Evolutionary conservation across 2,329 filamentous ascomycete species (phyloP).

Genomic region (Emydomyces testavorans): DNA sequence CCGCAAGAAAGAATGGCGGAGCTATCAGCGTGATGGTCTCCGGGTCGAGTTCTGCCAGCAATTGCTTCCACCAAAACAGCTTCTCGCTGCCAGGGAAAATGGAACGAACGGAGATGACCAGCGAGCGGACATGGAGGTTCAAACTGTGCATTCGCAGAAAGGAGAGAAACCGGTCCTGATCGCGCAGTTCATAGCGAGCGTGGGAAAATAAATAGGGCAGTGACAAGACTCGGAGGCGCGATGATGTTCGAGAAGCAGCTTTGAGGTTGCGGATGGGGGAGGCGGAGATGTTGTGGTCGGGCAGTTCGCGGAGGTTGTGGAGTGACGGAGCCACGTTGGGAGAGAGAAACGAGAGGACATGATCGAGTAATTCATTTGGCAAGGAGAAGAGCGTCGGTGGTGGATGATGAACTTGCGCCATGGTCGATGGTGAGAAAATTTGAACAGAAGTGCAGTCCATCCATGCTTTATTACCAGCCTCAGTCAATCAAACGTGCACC

Average conservation of each 20-base stretch:
- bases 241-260: constrained; percentile 43
- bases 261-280: constrained; percentile 41
- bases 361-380: constrained; percentile 50
- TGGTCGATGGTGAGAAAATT: neutral
- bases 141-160: constrained; percentile 30
- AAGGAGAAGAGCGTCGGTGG: constrained; percentile 26
- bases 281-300: constrained; percentile 34
- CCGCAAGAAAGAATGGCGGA: constrained; percentile 51
- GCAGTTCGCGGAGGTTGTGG: constrained; percentile 41
- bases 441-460: no score
- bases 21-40: constrained; percentile 47
- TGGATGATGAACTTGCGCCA: neutral
- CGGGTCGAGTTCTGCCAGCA: constrained; percentile 47
- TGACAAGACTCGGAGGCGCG: constrained; percentile 41
- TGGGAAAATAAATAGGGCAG: constrained; percentile 50
- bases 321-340: constrained; percentile 39
- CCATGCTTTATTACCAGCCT: no score
- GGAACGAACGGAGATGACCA: constrained; percentile 37
- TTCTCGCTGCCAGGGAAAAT: constrained; percentile 30
- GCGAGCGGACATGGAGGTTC: constrained; percentile 34
- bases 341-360: constrained; percentile 48
- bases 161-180: constrained; percentile 27
- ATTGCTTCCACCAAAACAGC: constrained; percentile 42
- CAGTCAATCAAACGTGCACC: no score
- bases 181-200: constrained; percentile 31